Conservation (phyloP, 148 eudicot species). For the Bassia scoparia region DNA sequence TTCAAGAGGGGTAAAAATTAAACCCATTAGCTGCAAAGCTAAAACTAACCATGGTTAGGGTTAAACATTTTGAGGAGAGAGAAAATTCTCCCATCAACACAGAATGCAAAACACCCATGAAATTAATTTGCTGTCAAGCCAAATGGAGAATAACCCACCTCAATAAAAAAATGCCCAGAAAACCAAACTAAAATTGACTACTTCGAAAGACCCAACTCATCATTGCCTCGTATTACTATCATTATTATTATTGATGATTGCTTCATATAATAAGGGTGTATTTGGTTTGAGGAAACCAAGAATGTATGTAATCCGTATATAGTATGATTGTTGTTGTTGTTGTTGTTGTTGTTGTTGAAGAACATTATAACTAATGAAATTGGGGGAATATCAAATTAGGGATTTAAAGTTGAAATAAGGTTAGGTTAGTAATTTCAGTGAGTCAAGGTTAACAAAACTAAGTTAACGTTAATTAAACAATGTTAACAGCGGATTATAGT, state of each 20-base stretch:
- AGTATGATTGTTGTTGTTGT: background rate
- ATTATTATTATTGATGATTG: background rate
- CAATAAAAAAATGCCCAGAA: background rate
- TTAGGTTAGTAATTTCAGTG: too few relatives aligned
- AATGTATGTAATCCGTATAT: background rate
- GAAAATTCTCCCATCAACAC: background rate
- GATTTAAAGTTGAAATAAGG: too few relatives aligned
- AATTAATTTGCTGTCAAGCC: conserved; percentile 2
- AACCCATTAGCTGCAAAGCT: conserved; percentile 7
- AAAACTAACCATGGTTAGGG: background rate
- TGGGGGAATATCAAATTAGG: too few relatives aligned
- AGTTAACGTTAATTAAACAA: too few relatives aligned
- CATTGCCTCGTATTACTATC: conserved; percentile 2
- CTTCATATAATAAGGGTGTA: background rate
- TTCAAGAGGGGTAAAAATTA: background rate
- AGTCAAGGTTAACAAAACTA: too few relatives aligned
- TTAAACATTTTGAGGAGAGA: background rate
- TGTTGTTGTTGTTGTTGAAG: too few relatives aligned
- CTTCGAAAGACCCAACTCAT: background rate
- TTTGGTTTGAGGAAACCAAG: too few relatives aligned
- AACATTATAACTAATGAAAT: too few relatives aligned
- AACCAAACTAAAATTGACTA: conserved; percentile 2
- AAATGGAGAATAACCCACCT: background rate
- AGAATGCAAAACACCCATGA: background rate
- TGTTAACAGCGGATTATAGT: too few relatives aligned